Evolutionary conservation across 2,329 filamentous ascomycete species (phyloP).

Genomic region (Epichloe amarillans): DNA sequence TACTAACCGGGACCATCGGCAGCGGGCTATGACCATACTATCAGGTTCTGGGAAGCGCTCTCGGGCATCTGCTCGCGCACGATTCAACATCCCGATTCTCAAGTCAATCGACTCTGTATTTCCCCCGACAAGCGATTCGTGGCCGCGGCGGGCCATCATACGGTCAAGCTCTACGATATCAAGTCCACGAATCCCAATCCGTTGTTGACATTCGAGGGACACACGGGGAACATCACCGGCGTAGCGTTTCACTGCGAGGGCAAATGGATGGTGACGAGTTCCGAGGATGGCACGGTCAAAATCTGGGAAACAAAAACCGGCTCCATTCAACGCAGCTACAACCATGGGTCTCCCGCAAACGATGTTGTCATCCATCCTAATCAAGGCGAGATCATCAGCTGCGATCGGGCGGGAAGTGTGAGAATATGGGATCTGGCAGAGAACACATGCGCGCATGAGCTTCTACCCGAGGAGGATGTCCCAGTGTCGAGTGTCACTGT

Average conservation of each 20-base stretch:
- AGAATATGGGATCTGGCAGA: conserved; percentile 93
- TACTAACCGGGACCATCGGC: conserved; percentile 10
- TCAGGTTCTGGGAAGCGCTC: conserved; percentile 89
- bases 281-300: conserved; percentile 91
- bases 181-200: conserved; percentile 95
- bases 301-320: conserved; percentile 85
- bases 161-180: conserved; percentile 96
- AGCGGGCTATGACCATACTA: conserved; percentile 52
- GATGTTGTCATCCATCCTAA: conserved; percentile 99
- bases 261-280: conserved; percentile 99
- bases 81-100: conserved; percentile 94
- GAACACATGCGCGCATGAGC: conserved; percentile 91
- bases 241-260: conserved; percentile 97
- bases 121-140: conserved; percentile 96
- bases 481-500: conserved; percentile 91
- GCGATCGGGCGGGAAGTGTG: conserved; percentile 83
- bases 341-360: conserved; percentile 78
- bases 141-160: conserved; percentile 65
- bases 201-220: conserved; percentile 85
- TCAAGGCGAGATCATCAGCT: conserved; percentile 94
- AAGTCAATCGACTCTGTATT: conserved; percentile 96
- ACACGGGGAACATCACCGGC: conserved; percentile 90
- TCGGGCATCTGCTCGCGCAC: conserved; percentile 96
- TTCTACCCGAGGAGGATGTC: conserved; percentile 92
- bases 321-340: conserved; percentile 82